A percentile compares a stretch with the other conserved stretches of the same genome.
Conservation (phyloP, 176 grass and related monocot genomes). For the Hyparrhenia diplandra region DNA sequence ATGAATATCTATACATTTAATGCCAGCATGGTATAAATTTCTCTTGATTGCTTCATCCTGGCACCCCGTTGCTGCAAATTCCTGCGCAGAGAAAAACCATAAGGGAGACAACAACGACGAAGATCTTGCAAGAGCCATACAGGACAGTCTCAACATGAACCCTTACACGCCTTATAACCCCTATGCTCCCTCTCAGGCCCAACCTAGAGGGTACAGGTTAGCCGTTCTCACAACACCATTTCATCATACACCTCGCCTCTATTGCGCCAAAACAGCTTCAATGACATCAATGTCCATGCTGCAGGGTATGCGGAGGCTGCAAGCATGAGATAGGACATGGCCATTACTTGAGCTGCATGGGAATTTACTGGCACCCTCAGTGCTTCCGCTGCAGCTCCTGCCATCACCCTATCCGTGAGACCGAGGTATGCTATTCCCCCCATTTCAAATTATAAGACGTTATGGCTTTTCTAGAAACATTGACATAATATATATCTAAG, state of each 20-base stretch:
- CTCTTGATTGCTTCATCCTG: not conserved
- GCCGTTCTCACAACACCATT: slow-evolving; percentile 1
- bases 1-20: not conserved
- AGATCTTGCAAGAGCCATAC: slow-evolving; percentile 57
- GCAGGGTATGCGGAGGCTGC: slow-evolving; percentile 81
- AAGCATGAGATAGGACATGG: slow-evolving; percentile 85
- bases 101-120: slow-evolving; percentile 70
- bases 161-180: slow-evolving; percentile 58
- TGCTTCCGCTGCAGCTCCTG: slow-evolving; percentile 77
- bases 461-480: too few relatives aligned
- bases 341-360: slow-evolving; percentile 98
- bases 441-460: too few relatives aligned
- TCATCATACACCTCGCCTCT: not conserved
- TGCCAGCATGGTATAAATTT: not conserved
- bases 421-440: slow-evolving; percentile 43
- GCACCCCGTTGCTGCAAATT: slow-evolving; percentile 2
- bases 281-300: not conserved
- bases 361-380: slow-evolving; percentile 87
- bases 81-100: slow-evolving; percentile 38
- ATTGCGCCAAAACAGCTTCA: not conserved
- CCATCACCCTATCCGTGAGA: slow-evolving; percentile 61
- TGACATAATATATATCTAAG: not conserved
- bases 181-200: slow-evolving; percentile 51
- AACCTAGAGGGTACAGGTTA: slow-evolving; percentile 72
- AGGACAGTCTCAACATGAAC: slow-evolving; percentile 64